phyloP scores from a whole-genome alignment of 805 yeast species.

The Zygoascus bituminiphila region DNA sequence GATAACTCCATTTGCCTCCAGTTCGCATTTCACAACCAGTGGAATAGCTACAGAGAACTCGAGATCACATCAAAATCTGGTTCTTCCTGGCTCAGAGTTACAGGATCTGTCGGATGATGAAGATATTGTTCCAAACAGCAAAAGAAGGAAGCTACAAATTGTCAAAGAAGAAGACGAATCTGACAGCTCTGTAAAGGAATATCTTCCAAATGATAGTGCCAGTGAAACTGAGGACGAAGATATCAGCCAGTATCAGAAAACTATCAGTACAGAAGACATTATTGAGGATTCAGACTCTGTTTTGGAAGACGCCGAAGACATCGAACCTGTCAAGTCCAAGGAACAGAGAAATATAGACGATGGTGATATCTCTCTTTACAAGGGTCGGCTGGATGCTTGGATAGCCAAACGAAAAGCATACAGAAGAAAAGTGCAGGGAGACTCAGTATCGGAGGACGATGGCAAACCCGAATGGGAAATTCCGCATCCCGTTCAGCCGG shows the following conservation, averaged over 20 bases:
- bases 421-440: constrained; percentile 23
- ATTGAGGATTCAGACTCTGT: constrained; percentile 25
- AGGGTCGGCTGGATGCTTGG: constrained; percentile 57
- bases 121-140: constrained; percentile 1
- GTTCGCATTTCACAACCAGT: constrained; percentile 18
- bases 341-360: constrained; percentile 47
- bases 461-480: constrained; percentile 49
- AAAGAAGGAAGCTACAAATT: background rate
- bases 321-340: background rate
- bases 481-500: constrained; percentile 72
- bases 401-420: constrained; percentile 39
- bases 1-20: constrained; percentile 84
- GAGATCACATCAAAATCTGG: constrained; percentile 37
- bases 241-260: constrained; percentile 7
- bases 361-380: constrained; percentile 66
- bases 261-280: constrained; percentile 12
- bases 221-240: constrained; percentile 20
- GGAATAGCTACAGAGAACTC: constrained; percentile 2
- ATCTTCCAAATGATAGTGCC: constrained; percentile 14
- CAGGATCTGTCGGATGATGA: constrained; percentile 14
- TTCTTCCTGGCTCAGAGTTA: constrained; percentile 42
- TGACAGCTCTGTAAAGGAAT: background rate
- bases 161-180: constrained; percentile 4
- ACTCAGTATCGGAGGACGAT: constrained; percentile 15
- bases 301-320: constrained; percentile 14